phyloP scores from a whole-genome alignment of 345 rosid genomes.

The Ailanthus altissimus region DNA sequence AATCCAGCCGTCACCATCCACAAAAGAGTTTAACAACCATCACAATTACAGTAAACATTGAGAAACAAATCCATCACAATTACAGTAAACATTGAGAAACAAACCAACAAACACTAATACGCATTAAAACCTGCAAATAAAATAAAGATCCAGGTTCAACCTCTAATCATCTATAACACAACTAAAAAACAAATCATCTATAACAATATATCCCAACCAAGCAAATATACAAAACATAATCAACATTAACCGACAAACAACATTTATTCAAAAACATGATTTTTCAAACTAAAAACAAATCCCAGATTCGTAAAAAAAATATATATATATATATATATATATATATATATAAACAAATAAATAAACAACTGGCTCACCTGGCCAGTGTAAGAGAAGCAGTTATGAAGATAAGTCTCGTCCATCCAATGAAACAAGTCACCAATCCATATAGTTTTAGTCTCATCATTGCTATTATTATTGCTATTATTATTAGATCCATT shows the following conservation, averaged over 20 bases:
- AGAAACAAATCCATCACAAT: background rate
- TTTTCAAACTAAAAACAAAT: background rate
- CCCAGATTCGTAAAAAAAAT: slow-evolving; percentile 8
- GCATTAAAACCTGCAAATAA: background rate
- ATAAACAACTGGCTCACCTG: slow-evolving; percentile 44
- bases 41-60: background rate
- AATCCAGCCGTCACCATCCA: background rate
- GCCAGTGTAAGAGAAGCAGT: slow-evolving; percentile 68
- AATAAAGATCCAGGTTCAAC: slow-evolving; percentile 6
- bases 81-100: background rate
- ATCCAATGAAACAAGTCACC: slow-evolving; percentile 80
- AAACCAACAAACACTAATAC: background rate
- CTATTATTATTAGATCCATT: slow-evolving; percentile 30
- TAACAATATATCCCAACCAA: background rate
- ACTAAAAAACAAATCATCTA: background rate
- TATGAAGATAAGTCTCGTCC: slow-evolving; percentile 82
- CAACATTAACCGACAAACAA: background rate
- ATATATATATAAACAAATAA: background rate
- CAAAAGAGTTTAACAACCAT: background rate
- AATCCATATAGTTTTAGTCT: slow-evolving; percentile 76
- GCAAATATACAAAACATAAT: background rate
- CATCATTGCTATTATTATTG: slow-evolving; percentile 36
- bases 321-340: too few species aligned
- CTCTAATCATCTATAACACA: background rate
- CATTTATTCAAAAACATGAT: background rate